phyloP scores from a whole-genome alignment of 441 rosid species.

The Rhodomyrtus psidioides region DNA sequence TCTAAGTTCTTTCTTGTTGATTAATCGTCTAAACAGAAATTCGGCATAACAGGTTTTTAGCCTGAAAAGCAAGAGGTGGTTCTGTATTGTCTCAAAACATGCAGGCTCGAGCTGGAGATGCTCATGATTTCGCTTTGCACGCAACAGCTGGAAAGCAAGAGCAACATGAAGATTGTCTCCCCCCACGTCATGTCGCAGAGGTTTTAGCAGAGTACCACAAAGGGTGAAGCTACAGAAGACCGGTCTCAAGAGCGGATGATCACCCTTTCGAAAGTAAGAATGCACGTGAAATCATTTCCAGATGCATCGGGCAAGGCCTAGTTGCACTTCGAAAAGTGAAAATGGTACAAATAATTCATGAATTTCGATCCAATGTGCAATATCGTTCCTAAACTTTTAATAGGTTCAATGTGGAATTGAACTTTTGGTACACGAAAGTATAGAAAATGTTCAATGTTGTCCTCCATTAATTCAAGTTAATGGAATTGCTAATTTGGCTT shows the following conservation, averaged over 20 bases:
- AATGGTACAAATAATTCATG: neutral
- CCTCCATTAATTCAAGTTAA: neutral
- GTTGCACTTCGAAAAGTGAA: neutral
- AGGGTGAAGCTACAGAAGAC: neutral
- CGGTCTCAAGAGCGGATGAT: neutral
- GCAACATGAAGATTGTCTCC: neutral
- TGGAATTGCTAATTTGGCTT: neutral
- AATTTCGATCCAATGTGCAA: neutral
- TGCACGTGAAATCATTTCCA: neutral
- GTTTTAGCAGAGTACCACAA: neutral
- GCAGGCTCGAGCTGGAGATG: neutral
- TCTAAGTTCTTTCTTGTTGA: neutral
- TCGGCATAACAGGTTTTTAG: neutral
- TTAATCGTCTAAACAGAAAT: neutral
- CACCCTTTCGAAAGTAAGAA: neutral
- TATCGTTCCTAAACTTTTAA: rapidly evolving
- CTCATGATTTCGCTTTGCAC: neutral
- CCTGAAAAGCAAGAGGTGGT: neutral
- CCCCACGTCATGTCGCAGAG: neutral
- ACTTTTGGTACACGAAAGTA: neutral
- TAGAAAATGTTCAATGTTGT: neutral
- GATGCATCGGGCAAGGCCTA: neutral
- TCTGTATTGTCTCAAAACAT: neutral
- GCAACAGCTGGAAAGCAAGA: neutral
- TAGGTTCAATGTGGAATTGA: neutral